Base-by-base conservation (phyloP, 225 moss, liverwort and hornwort genomes). In the Takakia lepidozioides region DNA sequence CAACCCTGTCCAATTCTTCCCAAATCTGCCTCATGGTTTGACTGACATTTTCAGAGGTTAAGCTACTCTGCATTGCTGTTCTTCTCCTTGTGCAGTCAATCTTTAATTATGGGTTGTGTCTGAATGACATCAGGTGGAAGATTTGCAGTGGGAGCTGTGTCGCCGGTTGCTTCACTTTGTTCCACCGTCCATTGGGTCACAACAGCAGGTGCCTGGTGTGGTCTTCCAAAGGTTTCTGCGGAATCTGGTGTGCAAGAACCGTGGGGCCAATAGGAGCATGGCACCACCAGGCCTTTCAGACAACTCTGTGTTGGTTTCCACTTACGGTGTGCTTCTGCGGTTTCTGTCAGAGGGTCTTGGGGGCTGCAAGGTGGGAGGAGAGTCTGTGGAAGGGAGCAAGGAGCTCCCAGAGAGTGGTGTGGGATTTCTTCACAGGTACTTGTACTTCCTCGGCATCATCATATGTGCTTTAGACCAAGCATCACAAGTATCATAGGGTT, bases 221-320 rank as follows among this genome's bases (percentile, higher is more conserved):
- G 73, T 91, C n/a, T 98, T 91, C 32, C 72, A 85, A 15, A 63
- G 75, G 50, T 98, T 98, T 29, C 43, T 98, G 43, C 74, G 81
- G 57, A 78, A 70, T 38, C 83, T 98, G 3, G 79, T 85, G 20
- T 65, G 71, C 71, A 98, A 83, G 52, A 98, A 98, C 29, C 74
- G 87, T 38, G 91, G 91, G 15, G 98, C 98, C 3, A 84, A 87
- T 47, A 70, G 85, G 65, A 98, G 89, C 48, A 83, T 91, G 62
- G 85, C 98, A 48, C 98, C 98, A 17, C 81, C 87, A n/a, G 98
- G 98, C 52, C 85, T 98, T 17, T 98, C 98, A 13, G 98, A 98
- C 61, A 98, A 98, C 41, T 98, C 98, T n/a, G 98, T 98, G 38
- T 69, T 98, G n/a, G 87, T 98, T 19, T 85, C 98, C 48, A 78